A percentile compares a stretch with the other conserved stretches of the same genome.
These are phyloP conservation scores for Picochlorum sp. DNA, from an alignment of 139 green algal genomes.

Conservation along the genomic window DNA sequence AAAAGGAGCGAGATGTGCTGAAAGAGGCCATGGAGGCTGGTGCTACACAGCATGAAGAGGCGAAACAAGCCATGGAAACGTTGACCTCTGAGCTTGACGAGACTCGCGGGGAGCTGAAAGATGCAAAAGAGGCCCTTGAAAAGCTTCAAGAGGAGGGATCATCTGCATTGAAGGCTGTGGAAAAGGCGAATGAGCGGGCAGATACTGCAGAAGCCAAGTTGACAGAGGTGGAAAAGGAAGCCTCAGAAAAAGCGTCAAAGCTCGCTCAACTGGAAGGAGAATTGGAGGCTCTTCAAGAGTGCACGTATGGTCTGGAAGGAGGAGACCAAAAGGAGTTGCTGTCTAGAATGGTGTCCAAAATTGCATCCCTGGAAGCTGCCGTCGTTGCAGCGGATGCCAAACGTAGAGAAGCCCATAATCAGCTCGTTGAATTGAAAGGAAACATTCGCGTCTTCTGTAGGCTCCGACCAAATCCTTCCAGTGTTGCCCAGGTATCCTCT, in stretches of 20 bases:
- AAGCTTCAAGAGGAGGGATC: not conserved
- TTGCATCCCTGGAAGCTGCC: constrained; percentile 55
- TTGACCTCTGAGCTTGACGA: constrained; percentile 16
- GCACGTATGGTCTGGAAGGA: constrained; percentile 40
- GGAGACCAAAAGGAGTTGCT: constrained; percentile 63
- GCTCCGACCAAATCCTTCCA: constrained; percentile 39
- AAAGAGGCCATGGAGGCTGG: constrained; percentile 34
- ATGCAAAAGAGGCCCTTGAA: not conserved
- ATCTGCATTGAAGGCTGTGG: not conserved
- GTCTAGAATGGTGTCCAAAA: constrained; percentile 50
- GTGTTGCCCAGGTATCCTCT: constrained; percentile 28
- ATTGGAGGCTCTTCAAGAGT: constrained; percentile 61
- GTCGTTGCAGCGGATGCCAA: constrained; percentile 42
- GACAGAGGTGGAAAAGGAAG: constrained; percentile 8
- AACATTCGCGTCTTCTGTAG: constrained; percentile 90
- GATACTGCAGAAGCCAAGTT: not conserved
- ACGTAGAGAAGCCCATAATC: constrained; percentile 72
- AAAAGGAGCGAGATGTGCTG: constrained; percentile 30
- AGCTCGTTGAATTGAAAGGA: constrained; percentile 74
- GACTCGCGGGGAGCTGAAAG: not conserved
- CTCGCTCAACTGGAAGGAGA: constrained; percentile 40
- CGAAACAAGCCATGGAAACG: constrained; percentile 29
- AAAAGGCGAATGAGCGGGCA: not conserved
- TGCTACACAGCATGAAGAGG: constrained; percentile 22
- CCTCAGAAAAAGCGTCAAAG: constrained; percentile 19